Evolutionary conservation across 192 early-diverging fungal genomes (phyloP).

Genomic region (Umbelopsis isabellina): DNA sequence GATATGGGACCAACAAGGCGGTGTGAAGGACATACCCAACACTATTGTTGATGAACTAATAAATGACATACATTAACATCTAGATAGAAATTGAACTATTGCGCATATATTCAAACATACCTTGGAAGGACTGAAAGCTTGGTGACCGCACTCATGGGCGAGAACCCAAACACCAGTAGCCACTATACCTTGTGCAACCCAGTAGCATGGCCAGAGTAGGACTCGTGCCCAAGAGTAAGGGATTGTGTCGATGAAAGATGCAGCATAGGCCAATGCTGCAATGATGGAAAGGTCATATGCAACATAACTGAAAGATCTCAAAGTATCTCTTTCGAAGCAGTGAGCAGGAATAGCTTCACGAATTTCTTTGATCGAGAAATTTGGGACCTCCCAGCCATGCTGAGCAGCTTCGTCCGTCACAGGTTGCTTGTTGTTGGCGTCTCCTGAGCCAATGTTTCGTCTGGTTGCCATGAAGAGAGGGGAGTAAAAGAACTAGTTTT

Average conservation of each 20-base stretch:
- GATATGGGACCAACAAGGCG: conserved; percentile 88
- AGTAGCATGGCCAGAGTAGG: conserved; percentile 79
- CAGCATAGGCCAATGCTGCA: conserved; percentile 64
- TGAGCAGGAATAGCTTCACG: conserved; percentile 88
- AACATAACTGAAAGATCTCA: conserved; percentile 81
- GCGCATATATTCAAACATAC: conserved; percentile 18
- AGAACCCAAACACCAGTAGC: conserved; percentile 90
- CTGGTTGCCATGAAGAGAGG: conserved; percentile 8
- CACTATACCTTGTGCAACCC: conserved; percentile 83
- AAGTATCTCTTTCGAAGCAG: conserved; percentile 87
- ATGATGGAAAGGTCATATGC: conserved; percentile 75
- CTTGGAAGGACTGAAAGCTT: conserved; percentile 83
- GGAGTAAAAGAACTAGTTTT: conserved; percentile 5
- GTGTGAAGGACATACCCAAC: conserved; percentile 92
- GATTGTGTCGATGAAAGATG: conserved; percentile 64
- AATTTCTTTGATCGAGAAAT: conserved; percentile 82
- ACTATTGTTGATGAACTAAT: conserved; percentile 74
- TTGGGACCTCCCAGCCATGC: conserved; percentile 60
- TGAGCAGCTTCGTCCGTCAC: conserved; percentile 38
- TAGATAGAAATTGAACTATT: background rate
- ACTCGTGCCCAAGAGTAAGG: conserved; percentile 40
- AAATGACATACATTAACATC: background rate
- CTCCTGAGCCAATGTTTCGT: conserved; percentile 12
- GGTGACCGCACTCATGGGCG: conserved; percentile 94
- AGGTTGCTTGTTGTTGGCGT: conserved; percentile 16